phyloP scores from a whole-genome alignment of 2,329 filamentous ascomycete species.

The Talaromyces sp. region DNA sequence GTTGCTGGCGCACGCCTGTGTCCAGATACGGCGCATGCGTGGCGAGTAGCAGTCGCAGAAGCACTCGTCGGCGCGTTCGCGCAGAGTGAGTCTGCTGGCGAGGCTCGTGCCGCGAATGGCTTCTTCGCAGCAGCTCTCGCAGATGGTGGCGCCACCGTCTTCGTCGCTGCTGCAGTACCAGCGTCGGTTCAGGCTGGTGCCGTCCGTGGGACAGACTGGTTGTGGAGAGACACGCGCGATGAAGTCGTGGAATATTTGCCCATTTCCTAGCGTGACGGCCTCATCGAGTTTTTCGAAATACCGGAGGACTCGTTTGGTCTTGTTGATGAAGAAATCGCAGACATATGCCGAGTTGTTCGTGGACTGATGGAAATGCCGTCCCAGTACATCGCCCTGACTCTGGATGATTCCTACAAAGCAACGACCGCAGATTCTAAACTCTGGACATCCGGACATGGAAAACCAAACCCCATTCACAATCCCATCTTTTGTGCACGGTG shows the following conservation, averaged over 20 bases:
- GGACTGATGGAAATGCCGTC: conserved; percentile 1
- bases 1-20: conserved; percentile 4
- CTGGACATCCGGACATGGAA: conserved; percentile 1
- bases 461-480: conserved; percentile 6
- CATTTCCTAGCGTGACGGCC: not conserved
- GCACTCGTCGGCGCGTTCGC: not conserved
- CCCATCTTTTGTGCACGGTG: conserved; percentile 1
- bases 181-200: not conserved
- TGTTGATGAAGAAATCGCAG: conserved; percentile 3
- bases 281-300: conserved; percentile 5
- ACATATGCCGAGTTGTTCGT: not conserved
- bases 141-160: conserved; percentile 1
- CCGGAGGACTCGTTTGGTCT: not conserved
- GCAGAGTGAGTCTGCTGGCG: not conserved
- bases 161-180: conserved; percentile 6
- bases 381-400: not conserved
- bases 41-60: conserved; percentile 6
- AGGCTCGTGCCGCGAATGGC: conserved; percentile 3
- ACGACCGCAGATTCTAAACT: conserved; percentile 4
- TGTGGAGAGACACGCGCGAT: not conserved
- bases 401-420: conserved; percentile 6
- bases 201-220: conserved; percentile 2
- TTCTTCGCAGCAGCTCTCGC: conserved; percentile 9
- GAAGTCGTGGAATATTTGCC: conserved; percentile 6
- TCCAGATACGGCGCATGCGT: conserved; percentile 8